These are phyloP conservation scores for Aspergillus hiratsukae DNA, from an alignment of 2,329 filamentous ascomycete species.

Conservation along the genomic window DNA sequence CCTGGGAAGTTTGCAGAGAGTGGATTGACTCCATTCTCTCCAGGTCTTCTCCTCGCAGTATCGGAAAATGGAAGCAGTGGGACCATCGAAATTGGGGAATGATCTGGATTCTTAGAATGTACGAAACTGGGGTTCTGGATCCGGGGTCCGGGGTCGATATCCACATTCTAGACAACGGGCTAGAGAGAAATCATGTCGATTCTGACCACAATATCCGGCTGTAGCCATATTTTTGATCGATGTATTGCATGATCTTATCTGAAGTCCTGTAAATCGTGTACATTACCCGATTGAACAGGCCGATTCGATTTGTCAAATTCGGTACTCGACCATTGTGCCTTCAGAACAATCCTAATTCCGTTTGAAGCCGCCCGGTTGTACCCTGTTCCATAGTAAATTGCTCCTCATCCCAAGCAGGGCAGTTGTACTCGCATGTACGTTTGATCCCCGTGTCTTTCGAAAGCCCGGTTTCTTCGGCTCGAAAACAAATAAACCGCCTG, in stretches of 20 bases:
- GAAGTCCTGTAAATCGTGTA: neutral
- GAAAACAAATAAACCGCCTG: no score
- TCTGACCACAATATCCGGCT: neutral
- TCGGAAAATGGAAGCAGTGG: neutral
- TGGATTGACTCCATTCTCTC: neutral
- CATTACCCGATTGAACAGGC: neutral
- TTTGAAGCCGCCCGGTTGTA: neutral
- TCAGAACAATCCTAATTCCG: neutral
- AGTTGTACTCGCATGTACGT: no score
- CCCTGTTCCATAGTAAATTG: neutral
- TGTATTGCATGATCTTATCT: no score
- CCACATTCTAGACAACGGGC: neutral
- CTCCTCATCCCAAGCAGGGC: neutral
- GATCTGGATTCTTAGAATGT: neutral
- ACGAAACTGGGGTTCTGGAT: neutral
- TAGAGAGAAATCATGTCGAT: neutral
- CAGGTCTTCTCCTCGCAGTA: neutral
- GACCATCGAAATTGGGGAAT: neutral
- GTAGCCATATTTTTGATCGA: neutral
- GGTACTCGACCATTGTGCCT: no score
- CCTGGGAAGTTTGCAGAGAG: neutral
- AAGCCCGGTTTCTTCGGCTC: no score
- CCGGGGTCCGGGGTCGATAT: neutral
- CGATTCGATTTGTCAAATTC: no score
- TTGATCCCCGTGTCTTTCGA: no score